A percentile compares a stretch with the other conserved stretches of the same genome.
These are phyloP conservation scores for Suillus clintonianus DNA, from an alignment of 768 basidiomycete genomes.

Conservation along the genomic window DNA sequence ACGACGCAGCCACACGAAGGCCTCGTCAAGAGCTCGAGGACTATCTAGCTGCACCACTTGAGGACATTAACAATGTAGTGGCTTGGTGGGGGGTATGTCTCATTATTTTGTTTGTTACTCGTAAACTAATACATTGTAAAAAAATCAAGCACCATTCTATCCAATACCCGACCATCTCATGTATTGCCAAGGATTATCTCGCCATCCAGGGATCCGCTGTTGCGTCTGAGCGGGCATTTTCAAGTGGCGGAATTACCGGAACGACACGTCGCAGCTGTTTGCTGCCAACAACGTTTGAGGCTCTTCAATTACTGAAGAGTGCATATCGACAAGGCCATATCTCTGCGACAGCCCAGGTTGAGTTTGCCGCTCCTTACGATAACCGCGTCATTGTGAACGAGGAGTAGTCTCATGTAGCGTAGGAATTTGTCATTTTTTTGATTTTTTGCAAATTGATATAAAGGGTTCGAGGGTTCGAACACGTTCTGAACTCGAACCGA, in stretches of 20 bases:
- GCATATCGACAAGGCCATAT: slow-evolving; percentile 29
- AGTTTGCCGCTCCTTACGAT: no score
- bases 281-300: slow-evolving; percentile 22
- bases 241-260: slow-evolving; percentile 7
- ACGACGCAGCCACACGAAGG: background rate
- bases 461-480: no score
- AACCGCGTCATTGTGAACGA: no score
- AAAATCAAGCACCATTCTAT: slow-evolving; percentile 8
- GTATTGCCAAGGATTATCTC: slow-evolving; percentile 19
- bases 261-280: slow-evolving; percentile 7
- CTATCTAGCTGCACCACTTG: slow-evolving; percentile 4
- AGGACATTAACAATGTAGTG: slow-evolving; percentile 1
- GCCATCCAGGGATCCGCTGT: slow-evolving; percentile 31
- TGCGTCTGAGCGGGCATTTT: slow-evolving; percentile 30
- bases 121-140: no score
- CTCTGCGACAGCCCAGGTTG: no score
- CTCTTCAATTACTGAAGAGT: slow-evolving; percentile 23
- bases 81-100: slow-evolving; percentile 7
- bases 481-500: no score
- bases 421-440: no score
- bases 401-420: no score
- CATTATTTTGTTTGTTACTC: background rate
- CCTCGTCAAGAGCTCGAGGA: slow-evolving; percentile 1
- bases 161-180: slow-evolving; percentile 21
- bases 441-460: no score